Evolutionary conservation across 1,139 yeast species (phyloP).

Genomic region (Candida sanyaensis): DNA sequence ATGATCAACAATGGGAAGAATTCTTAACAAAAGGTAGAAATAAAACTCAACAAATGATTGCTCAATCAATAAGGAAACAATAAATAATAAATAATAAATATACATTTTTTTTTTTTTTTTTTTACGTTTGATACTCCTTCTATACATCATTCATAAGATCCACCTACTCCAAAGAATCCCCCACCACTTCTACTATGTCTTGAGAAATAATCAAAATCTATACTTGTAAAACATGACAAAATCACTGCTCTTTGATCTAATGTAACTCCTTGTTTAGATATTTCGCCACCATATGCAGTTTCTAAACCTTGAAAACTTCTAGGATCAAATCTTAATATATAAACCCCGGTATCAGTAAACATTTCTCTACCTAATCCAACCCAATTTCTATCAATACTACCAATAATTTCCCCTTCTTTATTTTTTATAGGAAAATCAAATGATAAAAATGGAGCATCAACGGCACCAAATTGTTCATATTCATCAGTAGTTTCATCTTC

Average conservation of each 20-base stretch:
- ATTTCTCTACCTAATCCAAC: slow-evolving; percentile 91
- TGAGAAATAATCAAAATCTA: slow-evolving; percentile 94
- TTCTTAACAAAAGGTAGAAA: slow-evolving; percentile 34
- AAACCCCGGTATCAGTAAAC: slow-evolving; percentile 93
- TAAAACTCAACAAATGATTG: slow-evolving; percentile 16
- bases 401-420: slow-evolving; percentile 59
- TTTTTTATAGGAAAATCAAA: slow-evolving; percentile 82
- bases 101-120: not conserved
- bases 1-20: slow-evolving; percentile 49
- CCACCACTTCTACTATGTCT: slow-evolving; percentile 71
- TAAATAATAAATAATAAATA: not conserved
- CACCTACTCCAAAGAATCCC: slow-evolving; percentile 38
- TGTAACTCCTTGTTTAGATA: slow-evolving; percentile 26
- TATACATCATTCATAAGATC: slow-evolving; percentile 24
- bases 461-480: slow-evolving; percentile 74
- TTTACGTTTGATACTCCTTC: not conserved
- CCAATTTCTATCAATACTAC: slow-evolving; percentile 89
- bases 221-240: slow-evolving; percentile 84
- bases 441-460: slow-evolving; percentile 84
- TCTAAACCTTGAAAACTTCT: slow-evolving; percentile 53
- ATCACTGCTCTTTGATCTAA: slow-evolving; percentile 84
- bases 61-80: slow-evolving; percentile 9
- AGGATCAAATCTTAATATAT: slow-evolving; percentile 82
- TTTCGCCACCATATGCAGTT: slow-evolving; percentile 15
- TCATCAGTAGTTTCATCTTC: slow-evolving; percentile 47